Evolutionary conservation across 768 basidiomycete genomes (phyloP), one percentile per base, ranked within the genome.

Genomic region (Lyophyllum shimeji): DNA sequence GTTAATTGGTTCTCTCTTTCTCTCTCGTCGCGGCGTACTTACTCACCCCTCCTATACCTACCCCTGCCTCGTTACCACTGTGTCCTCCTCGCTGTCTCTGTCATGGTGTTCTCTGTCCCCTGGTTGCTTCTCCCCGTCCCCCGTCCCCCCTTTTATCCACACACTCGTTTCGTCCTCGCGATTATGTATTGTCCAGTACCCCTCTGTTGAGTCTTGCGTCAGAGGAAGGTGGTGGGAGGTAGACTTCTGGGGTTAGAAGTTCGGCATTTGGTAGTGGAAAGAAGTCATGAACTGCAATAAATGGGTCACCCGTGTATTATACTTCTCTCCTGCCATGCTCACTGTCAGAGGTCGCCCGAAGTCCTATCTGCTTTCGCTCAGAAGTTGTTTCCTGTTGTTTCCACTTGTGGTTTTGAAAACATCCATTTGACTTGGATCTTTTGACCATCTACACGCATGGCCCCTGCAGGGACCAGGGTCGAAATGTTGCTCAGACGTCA

Each of bases 221-320:
- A n/a, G 46, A 48, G 57, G 51, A 61, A 53, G 57, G 53, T 34
- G 18, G 25, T 47, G 25, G 50, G 53, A 46, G 50, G 33, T 40
- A 31, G 52, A 45, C 43, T 48, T 37, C 43, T 46, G 50, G 53
- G n/a, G 29, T 29, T 58, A 60, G 60, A 57, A 55, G 52, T 57
- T 31, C 33, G 48, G 51, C 45, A 57, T 55, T 45, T 46, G 53
- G 53, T 55, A 52, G 52, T 52, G 50, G 53, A 55, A 60, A 60
- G 56, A 54, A 55, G 50, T 58, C 44, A 55, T 47, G 50, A 60
- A 60, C 25, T 44, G 31, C 45, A 56, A 60, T 53, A 48, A 60
- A 58, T 50, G 51, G 59, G 60, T 24, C 53, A 34, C 55, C 56
- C 43, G 58, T 60, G 60, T 60, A 60, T 52, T 37, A 60, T 58